Evolutionary conservation across 495 filamentous ascomycete species (phyloP), one percentile per base, ranked within the genome.

Genomic region (Hypoxylon intermedium): DNA sequence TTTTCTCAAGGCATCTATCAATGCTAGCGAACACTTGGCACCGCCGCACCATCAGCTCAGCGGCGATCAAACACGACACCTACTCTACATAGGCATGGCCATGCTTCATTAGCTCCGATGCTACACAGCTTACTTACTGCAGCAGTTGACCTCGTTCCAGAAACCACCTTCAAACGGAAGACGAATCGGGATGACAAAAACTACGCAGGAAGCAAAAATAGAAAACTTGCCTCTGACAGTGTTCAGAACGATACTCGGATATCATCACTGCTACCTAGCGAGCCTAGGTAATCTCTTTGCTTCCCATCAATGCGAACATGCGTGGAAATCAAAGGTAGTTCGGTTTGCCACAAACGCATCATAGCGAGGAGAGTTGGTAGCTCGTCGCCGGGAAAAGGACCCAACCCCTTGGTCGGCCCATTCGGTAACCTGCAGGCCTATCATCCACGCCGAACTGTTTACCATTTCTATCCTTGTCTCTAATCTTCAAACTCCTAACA

Each of bases 11-110:
- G 6, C 13, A 13, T 58, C 15, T 51, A 15, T 18, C 11, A 46
- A 36, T 13, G 9, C 11, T 23, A 34, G 12, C 9, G 42, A 47
- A 43, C 34, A 21, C 61, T 65, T 65, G 61, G 55, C 61, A 46
- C 5, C 61, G 61, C 61, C 61, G 61, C 61, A 65, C 61, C 60
- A 64, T 64, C 53, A 36, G 44, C 34, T 53, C 30, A 42, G 28
- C 52, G 30, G 11, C 23, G 23, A 58, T 59, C 49, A 48, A 55
- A 50, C 43, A 42, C 44, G 20, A 49, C 30, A 15, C 44, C 43
- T 53, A 48, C 28, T 26, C 37, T 43, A 44, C 45, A 1, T 31
- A 48, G 34, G 31, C 18, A 26, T 9, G 30, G 26, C 6, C 18
- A 44, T 45, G 19, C 31, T 44, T 36, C 11, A 36, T 33, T 9